Conservation (phyloP, 2,329 filamentous ascomycete species). For the Botrytis squamosa region DNA sequence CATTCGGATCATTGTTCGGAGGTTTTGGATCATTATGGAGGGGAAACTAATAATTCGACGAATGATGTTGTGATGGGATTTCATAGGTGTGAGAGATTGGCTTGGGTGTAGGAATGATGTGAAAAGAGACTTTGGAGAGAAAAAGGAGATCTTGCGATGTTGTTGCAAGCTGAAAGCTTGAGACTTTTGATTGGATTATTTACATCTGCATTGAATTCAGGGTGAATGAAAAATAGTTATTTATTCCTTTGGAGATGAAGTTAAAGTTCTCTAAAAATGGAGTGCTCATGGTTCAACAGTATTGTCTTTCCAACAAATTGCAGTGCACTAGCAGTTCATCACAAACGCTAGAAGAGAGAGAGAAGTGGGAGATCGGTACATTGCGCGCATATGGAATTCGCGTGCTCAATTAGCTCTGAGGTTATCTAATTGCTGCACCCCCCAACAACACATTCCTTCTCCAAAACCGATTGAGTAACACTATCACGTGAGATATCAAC, state of each 20-base stretch:
- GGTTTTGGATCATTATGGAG: conserved; percentile 14
- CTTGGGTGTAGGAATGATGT: not conserved
- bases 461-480: not conserved
- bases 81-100: conserved; percentile 10
- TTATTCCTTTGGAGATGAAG: not conserved
- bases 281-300: not conserved
- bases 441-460: not conserved
- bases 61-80: conserved; percentile 13
- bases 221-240: not conserved
- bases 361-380: not conserved
- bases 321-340: not conserved
- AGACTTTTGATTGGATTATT: too few relatives aligned
- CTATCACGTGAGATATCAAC: not conserved
- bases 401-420: not conserved
- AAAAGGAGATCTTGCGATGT: not conserved
- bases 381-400: too few relatives aligned
- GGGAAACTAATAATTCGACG: conserved; percentile 4
- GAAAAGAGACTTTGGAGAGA: not conserved
- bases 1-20: conserved; percentile 13
- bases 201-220: not conserved
- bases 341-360: not conserved
- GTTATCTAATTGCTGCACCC: not conserved
- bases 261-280: too few relatives aligned
- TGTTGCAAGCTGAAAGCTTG: not conserved
- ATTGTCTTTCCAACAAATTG: not conserved